Evolutionary conservation across 192 early-diverging fungal genomes (phyloP), one percentile per base, ranked within the genome.

Genomic region (Anaeromyces robustus): DNA sequence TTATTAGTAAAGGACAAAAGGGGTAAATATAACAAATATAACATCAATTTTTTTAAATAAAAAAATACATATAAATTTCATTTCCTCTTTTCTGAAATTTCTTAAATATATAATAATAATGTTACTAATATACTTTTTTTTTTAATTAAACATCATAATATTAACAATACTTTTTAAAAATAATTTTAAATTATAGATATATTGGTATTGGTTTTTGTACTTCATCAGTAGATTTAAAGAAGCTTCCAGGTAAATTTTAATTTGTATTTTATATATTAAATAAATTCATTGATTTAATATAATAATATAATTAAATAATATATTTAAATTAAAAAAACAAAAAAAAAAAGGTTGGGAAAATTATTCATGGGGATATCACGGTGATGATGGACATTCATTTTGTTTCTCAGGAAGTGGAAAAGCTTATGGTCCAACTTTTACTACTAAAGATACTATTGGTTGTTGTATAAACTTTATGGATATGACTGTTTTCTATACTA

Each of bases 281-380:
- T 30, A 26, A 26, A 32, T 80, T 29, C 19, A 29, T 12, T 30
- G 7, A 29, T 30, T 29, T 29, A 12, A 29, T 28, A 28, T 77
- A 4, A 16, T n/a, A 18, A 16, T 31, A 39, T 22, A 16, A 22
- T 22, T 34, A 22, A 78, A 78, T 30, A 30, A 14, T 6, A 78
- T 26, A 14, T 14, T 34, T 14, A 22, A 39, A 14, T 22, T 78
- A 39, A 14, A 14, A 31, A 31, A 78, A 16, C 2, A 14, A 16
- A 34, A 2, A 2, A 31, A 28, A 30, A 52, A 81, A 94, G 94
- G 97, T 1, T 97, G 94, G 93, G 95, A 98, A 79, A 82, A 88
- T 4, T 82, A 91, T 78, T 96, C 96, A 11, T 99, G 93, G 92
- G 97, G 96, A 14, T 99, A 98, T 86, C 97, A 98, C 86, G 97